Conservation (phyloP, 2,329 filamentous ascomycete genomes). For the Ophiosphaerella korrae region DNA sequence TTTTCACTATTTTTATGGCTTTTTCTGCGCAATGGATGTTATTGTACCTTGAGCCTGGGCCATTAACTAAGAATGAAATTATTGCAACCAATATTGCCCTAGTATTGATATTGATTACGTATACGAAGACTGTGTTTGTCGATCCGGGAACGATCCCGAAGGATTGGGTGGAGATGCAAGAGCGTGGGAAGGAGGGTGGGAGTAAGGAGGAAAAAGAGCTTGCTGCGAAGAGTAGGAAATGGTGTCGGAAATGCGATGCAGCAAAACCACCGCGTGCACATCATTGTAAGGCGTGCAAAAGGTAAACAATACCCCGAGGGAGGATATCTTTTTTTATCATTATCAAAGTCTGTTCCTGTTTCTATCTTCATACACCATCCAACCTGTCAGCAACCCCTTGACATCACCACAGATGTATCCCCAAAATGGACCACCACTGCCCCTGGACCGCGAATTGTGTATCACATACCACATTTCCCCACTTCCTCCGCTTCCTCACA, state of each 20-base stretch:
- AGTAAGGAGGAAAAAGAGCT: slow-evolving; percentile 6
- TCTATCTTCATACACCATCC: too few relatives aligned
- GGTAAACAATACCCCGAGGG: slow-evolving; percentile 43
- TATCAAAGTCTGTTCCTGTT: too few relatives aligned
- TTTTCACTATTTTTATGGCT: slow-evolving; percentile 70
- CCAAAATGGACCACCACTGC: slow-evolving; percentile 86
- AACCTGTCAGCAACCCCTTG: neutral
- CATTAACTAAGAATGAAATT: slow-evolving; percentile 62
- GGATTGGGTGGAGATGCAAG: slow-evolving; percentile 19
- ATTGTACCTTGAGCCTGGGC: slow-evolving; percentile 61
- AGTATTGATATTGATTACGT: slow-evolving; percentile 69
- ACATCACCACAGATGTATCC: slow-evolving; percentile 62
- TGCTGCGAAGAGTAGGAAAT: slow-evolving; percentile 51
- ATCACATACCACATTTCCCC: slow-evolving; percentile 78
- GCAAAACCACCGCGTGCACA: slow-evolving; percentile 79
- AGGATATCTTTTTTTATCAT: neutral
- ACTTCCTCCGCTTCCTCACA: slow-evolving; percentile 79
- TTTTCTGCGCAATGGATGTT: slow-evolving; percentile 77
- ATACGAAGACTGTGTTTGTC: slow-evolving; percentile 66
- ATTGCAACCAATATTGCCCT: slow-evolving; percentile 71
- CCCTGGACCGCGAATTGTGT: slow-evolving; percentile 86
- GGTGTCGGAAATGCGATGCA: slow-evolving; percentile 77
- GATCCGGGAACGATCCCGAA: slow-evolving; percentile 62
- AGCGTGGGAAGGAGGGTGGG: slow-evolving; percentile 1
- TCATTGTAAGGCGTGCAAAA: slow-evolving; percentile 77